Percentiles rank a stretch among this genome's conserved stretches.
Evolutionary conservation across 768 basidiomycete genomes (phyloP).

Genomic region (Suillus hirtellus): DNA sequence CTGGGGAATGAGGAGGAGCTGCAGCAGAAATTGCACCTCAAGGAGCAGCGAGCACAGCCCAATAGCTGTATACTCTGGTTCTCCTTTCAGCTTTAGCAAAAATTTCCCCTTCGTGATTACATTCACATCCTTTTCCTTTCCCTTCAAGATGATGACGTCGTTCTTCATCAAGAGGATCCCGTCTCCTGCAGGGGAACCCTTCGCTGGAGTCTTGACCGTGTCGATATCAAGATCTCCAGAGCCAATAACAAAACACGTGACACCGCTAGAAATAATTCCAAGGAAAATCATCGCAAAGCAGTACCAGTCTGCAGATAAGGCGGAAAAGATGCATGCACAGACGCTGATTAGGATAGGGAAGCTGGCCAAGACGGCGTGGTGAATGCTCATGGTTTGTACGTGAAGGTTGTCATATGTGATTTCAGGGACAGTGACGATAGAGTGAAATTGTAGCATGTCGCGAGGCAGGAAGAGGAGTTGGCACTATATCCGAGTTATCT

Average conservation of each 20-base stretch:
- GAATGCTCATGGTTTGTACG: neutral
- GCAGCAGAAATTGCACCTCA: slow-evolving; percentile 30
- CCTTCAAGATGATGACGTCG: slow-evolving; percentile 27
- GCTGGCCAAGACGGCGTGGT: slow-evolving; percentile 11
- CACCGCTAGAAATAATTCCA: slow-evolving; percentile 30
- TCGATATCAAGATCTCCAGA: slow-evolving; percentile 25
- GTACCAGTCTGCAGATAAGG: slow-evolving; percentile 30
- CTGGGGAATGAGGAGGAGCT: slow-evolving; percentile 35
- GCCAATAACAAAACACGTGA: slow-evolving; percentile 28
- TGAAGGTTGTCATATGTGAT: neutral
- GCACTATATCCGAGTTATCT: neutral
- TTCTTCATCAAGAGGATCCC: slow-evolving; percentile 22
- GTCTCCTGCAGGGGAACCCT: slow-evolving; percentile 24
- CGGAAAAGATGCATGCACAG: slow-evolving; percentile 24
- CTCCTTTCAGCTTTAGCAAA: slow-evolving; percentile 18
- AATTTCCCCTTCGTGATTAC: slow-evolving; percentile 30
- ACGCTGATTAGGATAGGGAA: slow-evolving; percentile 28
- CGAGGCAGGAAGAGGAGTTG: slow-evolving; percentile 1
- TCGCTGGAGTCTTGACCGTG: slow-evolving; percentile 13
- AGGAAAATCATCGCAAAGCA: slow-evolving; percentile 33
- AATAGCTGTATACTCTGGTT: slow-evolving; percentile 10
- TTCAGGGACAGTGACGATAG: neutral
- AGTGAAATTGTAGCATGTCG: neutral
- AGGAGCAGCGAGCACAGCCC: slow-evolving; percentile 28
- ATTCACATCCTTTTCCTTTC: slow-evolving; percentile 25